Percentiles rank a stretch among this genome's conserved stretches.
Evolutionary conservation across 768 basidiomycete species (phyloP).

Genomic region (Russula foetens): DNA sequence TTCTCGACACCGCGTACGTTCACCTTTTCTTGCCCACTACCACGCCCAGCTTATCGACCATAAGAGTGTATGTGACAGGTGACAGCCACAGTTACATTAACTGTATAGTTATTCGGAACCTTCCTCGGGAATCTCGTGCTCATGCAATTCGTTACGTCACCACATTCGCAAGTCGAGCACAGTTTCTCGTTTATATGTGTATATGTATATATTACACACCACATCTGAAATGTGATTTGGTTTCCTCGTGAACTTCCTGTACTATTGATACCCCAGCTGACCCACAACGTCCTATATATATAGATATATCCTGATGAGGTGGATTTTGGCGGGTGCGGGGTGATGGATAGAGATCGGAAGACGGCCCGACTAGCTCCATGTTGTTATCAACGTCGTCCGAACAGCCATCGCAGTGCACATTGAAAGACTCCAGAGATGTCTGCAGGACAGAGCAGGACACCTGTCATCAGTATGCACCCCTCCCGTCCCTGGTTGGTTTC

Average conservation of each 20-base stretch:
- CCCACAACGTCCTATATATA: too few species aligned
- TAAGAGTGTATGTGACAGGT: conserved; percentile 2
- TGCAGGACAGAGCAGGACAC: conserved; percentile 27
- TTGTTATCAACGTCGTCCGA: not conserved
- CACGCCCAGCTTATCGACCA: not conserved
- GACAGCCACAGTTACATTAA: conserved; percentile 20
- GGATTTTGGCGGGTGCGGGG: not conserved
- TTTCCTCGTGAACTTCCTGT: not conserved
- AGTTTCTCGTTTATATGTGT: too few species aligned
- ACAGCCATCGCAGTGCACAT: too few species aligned
- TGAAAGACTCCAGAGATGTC: not conserved
- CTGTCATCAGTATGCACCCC: conserved; percentile 56
- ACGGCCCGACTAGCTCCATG: not conserved
- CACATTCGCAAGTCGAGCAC: too few species aligned
- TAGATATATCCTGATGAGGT: too few species aligned
- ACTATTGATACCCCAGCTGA: not conserved
- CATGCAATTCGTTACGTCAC: too few species aligned
- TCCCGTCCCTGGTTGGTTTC: not conserved
- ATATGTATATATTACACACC: too few species aligned
- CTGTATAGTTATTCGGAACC: conserved; percentile 16
- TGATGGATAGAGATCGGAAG: not conserved
- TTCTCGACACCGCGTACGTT: conserved; percentile 1
- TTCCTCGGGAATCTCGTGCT: too few species aligned
- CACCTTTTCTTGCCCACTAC: not conserved
- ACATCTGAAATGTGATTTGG: not conserved